Evolutionary conservation across 139 green algal genomes (phyloP), one percentile per base, ranked within the genome.

Genomic region (Chlamydomonas sphaeroides): DNA sequence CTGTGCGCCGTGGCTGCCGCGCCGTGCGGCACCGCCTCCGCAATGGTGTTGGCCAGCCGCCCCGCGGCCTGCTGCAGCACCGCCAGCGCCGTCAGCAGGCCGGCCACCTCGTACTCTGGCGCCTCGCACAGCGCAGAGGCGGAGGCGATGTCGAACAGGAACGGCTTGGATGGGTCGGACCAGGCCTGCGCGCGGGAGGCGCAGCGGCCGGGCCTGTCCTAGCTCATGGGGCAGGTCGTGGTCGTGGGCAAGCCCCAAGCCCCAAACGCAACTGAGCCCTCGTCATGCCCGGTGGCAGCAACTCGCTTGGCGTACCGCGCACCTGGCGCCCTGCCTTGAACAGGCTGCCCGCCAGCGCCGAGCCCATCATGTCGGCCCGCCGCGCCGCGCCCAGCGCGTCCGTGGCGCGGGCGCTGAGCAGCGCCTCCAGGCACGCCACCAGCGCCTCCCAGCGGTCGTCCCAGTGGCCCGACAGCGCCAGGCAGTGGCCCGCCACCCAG

Each of bases 401-500:
- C 25, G 78, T 68, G 78, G 53, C 78, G 30, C 75, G 75, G 18
- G 25, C 25, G 35, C 76, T 30, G 53, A 78, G 41, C 36, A 84
- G 67, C 32, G 56, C 3, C 20, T 68, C 56, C 33, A 84, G 51
- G 32, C 39, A 48, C 20, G 45, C 28, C 42, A 90, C 62, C 68
- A 88, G 51, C 66, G 42, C 32, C 56, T 84, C 75, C 87, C 90
- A 93, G 23, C 33, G 59, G n/a, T 84, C 71, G 51, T 89, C 77
- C 78, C 69, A 65, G 30, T 85, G 69, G 7, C 72, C 39, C 10
- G 85, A 56, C 79, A 89, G 75, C 30, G 68, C 15, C 59, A 93
- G 51, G 73, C 89, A 88, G 63, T 92, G 89, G 5, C 78, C 80
- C 5, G 86, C 80, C 36, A 94, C 88, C 92, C 92, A 95, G 48